These are phyloP conservation scores for Eruca vesicaria DNA, from an alignment of 441 rosid species.

Conservation along the genomic window DNA sequence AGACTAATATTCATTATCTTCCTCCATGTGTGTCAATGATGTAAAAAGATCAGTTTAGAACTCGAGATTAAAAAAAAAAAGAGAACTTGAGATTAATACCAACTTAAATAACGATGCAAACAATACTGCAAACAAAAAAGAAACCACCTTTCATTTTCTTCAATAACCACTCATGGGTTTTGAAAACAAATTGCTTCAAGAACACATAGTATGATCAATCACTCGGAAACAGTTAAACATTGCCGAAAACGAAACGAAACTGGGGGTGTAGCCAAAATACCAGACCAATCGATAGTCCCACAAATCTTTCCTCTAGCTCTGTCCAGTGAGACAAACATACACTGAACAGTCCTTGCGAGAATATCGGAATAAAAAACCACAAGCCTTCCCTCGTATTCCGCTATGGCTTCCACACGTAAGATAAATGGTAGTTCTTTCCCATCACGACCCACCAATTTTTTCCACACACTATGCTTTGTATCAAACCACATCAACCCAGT, in stretches of 20 bases:
- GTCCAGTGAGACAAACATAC: background rate
- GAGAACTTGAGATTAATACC: no score
- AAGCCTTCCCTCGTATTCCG: conserved; percentile 60
- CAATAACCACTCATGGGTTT: background rate
- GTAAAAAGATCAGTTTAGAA: no score
- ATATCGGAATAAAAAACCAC: no score
- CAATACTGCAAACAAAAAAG: background rate
- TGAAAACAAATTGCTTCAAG: background rate
- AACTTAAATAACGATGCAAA: no score
- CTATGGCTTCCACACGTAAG: conserved; percentile 28
- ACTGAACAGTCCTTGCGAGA: background rate
- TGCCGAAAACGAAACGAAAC: background rate
- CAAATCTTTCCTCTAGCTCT: conserved; percentile 35
- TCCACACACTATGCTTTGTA: background rate
- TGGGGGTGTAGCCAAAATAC: conserved; percentile 15
- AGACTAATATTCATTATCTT: no score
- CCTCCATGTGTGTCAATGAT: no score
- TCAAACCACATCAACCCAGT: background rate
- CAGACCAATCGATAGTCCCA: conserved; percentile 62
- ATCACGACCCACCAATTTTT: background rate
- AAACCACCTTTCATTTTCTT: background rate
- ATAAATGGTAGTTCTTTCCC: background rate
- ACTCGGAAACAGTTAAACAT: background rate
- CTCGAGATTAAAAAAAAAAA: no score
- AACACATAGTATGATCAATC: background rate